Evolutionary conservation across 2,329 filamentous ascomycete genomes (phyloP).

Genomic region (Colletotrichum filicis): DNA sequence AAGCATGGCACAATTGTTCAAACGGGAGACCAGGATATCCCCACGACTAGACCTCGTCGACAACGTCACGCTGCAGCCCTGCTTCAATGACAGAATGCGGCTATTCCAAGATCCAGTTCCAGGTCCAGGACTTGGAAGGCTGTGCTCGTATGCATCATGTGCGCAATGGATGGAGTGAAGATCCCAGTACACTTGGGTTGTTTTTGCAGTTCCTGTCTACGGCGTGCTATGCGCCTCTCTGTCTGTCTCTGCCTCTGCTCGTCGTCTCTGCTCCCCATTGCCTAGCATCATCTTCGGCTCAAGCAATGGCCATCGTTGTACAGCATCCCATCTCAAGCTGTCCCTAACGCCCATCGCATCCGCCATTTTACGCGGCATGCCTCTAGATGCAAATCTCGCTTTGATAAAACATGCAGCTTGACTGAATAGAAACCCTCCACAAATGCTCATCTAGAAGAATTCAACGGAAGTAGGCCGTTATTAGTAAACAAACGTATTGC

Average conservation of each 20-base stretch:
- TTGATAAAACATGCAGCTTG: conserved; percentile 25
- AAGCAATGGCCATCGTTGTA: conserved; percentile 11
- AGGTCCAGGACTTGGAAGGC: neutral
- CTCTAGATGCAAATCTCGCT: conserved; percentile 36
- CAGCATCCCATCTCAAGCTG: neutral
- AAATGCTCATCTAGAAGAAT: conserved; percentile 9
- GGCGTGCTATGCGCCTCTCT: neutral
- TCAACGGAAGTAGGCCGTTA: conserved; percentile 1
- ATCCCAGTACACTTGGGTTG: conserved; percentile 15
- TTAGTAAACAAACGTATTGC: conserved; percentile 15
- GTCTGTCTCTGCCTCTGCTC: neutral
- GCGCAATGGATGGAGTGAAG: conserved; percentile 14
- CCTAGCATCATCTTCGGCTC: neutral
- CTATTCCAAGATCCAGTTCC: conserved; percentile 1
- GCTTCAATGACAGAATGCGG: neutral
- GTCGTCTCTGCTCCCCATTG: neutral
- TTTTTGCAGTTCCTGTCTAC: conserved; percentile 23
- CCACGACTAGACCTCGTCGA: neutral
- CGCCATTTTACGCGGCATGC: conserved; percentile 7
- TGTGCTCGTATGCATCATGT: conserved; percentile 17
- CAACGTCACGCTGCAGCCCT: conserved; percentile 34
- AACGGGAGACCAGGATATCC: conserved; percentile 8
- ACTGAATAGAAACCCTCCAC: conserved; percentile 7
- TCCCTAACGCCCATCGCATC: neutral
- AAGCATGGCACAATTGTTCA: neutral